These are phyloP conservation scores for Apiospora aurea DNA, from an alignment of 2,329 filamentous ascomycete species.

Conservation along the genomic window DNA sequence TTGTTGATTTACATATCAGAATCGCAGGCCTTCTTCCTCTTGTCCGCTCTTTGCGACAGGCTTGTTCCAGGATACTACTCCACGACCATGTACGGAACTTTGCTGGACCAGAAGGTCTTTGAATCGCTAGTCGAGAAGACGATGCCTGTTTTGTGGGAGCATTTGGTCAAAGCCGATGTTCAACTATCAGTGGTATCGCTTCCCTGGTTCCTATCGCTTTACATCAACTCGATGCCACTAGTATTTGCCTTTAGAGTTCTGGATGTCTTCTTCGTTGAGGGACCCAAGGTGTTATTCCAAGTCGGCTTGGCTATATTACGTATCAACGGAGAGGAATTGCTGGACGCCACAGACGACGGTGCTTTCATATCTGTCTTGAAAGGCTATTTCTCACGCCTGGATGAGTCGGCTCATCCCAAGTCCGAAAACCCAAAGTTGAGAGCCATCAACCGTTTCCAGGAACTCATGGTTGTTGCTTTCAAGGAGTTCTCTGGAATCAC, in stretches of 20 bases:
- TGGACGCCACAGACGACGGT: conserved; percentile 93
- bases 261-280: conserved; percentile 98
- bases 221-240: conserved; percentile 99
- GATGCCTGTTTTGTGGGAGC: conserved; percentile 98
- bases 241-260: conserved; percentile 96
- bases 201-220: conserved; percentile 96
- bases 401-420: conserved; percentile 94
- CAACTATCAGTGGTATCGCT: conserved; percentile 97
- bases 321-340: conserved; percentile 94
- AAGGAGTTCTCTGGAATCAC: conserved; percentile 98
- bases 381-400: conserved; percentile 88
- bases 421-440: conserved; percentile 95
- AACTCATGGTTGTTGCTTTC: conserved; percentile 98
- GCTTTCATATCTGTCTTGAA: conserved; percentile 97
- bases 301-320: conserved; percentile 95
- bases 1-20: conserved; percentile 98
- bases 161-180: conserved; percentile 95
- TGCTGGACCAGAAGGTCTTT: conserved; percentile 96
- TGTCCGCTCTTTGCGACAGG: conserved; percentile 90
- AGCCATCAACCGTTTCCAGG: conserved; percentile 94
- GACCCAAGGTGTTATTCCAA: conserved; percentile 96
- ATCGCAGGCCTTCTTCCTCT: conserved; percentile 90
- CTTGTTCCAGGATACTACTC: conserved; percentile 97
- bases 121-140: conserved; percentile 98
- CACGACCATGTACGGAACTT: conserved; percentile 97